Evolutionary conservation across 2,329 filamentous ascomycete genomes (phyloP).

Genomic region (Thielaviopsis musarum): DNA sequence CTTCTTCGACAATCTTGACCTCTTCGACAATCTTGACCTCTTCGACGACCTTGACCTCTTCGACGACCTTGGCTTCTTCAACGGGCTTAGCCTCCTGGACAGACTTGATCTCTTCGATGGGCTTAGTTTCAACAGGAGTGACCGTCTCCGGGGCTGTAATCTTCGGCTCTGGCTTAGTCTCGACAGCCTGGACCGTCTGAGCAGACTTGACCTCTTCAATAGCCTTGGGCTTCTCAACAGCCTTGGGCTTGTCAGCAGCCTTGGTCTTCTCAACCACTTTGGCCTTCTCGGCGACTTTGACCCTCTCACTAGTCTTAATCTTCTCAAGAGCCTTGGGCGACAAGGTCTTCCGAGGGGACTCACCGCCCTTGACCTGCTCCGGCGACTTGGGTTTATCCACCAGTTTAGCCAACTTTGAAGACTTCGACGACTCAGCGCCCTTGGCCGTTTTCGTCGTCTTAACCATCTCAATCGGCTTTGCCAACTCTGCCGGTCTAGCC

Average conservation of each 20-base stretch:
- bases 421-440: background rate
- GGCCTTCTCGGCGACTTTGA: background rate
- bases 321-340: background rate
- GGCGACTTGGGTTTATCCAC: background rate
- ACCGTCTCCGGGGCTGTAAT: too few relatives aligned
- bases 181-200: background rate
- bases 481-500: background rate
- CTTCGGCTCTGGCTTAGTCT: too few relatives aligned
- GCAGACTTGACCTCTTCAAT: background rate
- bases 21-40: background rate
- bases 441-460: background rate
- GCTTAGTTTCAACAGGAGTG: background rate
- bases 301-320: background rate
- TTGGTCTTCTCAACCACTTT: background rate
- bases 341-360: background rate
- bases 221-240: background rate
- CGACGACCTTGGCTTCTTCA: background rate
- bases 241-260: background rate
- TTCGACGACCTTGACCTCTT: background rate
- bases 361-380: background rate
- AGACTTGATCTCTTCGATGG: background rate
- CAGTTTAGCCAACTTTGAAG: background rate
- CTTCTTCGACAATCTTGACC: background rate
- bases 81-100: background rate
- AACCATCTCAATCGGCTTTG: background rate